Base-by-base conservation (phyloP, 768 basidiomycete genomes). In the Sarcodon aspratus region DNA sequence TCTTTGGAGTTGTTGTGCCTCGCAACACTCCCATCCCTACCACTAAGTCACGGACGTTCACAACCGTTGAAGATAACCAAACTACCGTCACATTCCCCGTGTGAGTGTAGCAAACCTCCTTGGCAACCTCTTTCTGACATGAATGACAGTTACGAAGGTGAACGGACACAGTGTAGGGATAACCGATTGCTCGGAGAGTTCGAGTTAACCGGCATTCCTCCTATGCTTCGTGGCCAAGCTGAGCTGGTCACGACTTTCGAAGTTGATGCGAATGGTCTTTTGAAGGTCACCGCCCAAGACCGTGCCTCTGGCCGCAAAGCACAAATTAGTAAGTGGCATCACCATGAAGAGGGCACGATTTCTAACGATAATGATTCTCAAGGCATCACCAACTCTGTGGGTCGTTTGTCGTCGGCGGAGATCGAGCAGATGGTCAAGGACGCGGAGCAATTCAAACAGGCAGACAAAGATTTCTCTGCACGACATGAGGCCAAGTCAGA, bases 351-450 rank as follows among this genome's bases (percentile, higher is more conserved):
- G 33, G 32, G 52, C 53, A 13, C 31, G 55, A 37, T 54, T n/a
- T 36, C 42, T 27, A 55, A 44, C 48, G 31, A 37, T 33, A n/a
- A n/a, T 18, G 17, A 47, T 48, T 60, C 27, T 52, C 17, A 50
- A 89, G 85, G 84, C 70, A 95, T 97, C 69, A 93, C 92, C 70
- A 99, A 97, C 80, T 98, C 94, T 50, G 96, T 98, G 63, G 96
- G 96, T 57, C 94, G 96, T 71, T 81, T 99, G 58, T 96, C 95
- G 44, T 80, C 85, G 47, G 89, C 85, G 58, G 96, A 99, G 78
- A 99, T 99, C 55, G 94, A 97, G 62, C 94, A 98, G 72, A 98
- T 98, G 96, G 96, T 98, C 76, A 93, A 94, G 77, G 95, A 98
- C 63, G 91, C 96, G 48, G 95, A 98, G 69, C 90, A 93, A 68